A percentile compares a stretch with the other conserved stretches of the same genome.
These are phyloP conservation scores for Globisporangium alternatum DNA, from an alignment of 352 stramenopile species.

Conservation along the genomic window DNA sequence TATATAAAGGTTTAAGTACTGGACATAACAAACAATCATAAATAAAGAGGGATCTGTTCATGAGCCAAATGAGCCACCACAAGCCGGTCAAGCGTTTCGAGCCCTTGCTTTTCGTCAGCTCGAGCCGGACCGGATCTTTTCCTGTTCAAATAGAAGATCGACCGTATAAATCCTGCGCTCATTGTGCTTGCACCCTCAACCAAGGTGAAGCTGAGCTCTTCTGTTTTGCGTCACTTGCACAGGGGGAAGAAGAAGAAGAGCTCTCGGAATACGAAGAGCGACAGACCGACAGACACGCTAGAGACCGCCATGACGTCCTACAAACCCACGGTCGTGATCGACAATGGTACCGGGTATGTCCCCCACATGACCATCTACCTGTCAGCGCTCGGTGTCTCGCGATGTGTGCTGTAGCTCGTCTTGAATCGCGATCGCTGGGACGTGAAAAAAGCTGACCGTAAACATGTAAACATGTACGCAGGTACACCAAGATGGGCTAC, in stretches of 20 bases:
- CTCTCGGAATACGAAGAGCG: not conserved
- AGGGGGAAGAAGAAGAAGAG: constrained; percentile 5
- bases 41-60: no score
- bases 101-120: not conserved
- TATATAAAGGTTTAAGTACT: no score
- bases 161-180: not conserved
- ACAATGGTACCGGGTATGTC: constrained; percentile 94
- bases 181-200: not conserved
- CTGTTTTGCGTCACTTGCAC: constrained; percentile 6
- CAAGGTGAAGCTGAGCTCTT: constrained; percentile 12
- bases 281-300: not conserved
- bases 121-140: constrained; percentile 8
- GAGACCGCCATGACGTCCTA: constrained; percentile 45
- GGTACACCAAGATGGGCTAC: constrained; percentile 97
- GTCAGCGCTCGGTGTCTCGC: not conserved
- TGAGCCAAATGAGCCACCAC: no score
- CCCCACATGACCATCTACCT: not conserved
- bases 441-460: constrained; percentile 6
- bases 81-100: not conserved
- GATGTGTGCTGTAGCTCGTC: not conserved
- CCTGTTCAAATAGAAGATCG: not conserved
- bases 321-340: constrained; percentile 95
- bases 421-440: not conserved
- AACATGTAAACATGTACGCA: constrained; percentile 20
- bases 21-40: no score